These are phyloP conservation scores for Salvia rosmarinus DNA, from an alignment of 257 asterid species.

Conservation along the genomic window DNA sequence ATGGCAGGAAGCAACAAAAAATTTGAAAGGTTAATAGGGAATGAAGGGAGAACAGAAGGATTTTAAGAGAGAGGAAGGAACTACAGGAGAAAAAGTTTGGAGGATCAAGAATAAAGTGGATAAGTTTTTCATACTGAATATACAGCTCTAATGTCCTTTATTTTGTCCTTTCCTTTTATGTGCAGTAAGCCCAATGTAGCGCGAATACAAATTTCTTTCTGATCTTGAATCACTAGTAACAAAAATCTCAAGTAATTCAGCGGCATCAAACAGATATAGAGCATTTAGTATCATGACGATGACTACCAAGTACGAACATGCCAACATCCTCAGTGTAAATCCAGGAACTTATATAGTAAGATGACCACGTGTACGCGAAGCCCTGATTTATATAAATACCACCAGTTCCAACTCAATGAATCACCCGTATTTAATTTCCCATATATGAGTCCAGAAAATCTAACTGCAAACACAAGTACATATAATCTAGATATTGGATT, in stretches of 20 bases:
- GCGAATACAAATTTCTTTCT: not conserved
- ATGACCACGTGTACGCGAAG: not conserved
- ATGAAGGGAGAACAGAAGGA: not conserved
- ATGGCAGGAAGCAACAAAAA: not conserved
- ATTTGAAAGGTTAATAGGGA: not conserved
- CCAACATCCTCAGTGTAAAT: constrained; percentile 1
- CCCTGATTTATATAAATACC: not conserved
- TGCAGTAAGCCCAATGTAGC: not conserved
- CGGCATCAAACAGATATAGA: constrained; percentile 3
- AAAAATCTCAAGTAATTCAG: not conserved
- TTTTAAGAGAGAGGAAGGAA: not conserved
- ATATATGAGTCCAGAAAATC: not conserved
- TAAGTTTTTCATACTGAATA: not conserved
- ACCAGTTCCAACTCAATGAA: constrained; percentile 15
- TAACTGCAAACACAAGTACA: constrained; percentile 13
- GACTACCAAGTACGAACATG: not conserved
- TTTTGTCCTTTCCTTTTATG: not conserved
- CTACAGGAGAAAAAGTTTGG: constrained; percentile 5
- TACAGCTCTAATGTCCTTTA: not conserved
- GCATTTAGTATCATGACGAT: not conserved
- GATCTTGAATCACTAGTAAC: not conserved
- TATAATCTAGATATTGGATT: not conserved
- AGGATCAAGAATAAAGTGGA: not conserved
- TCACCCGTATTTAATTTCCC: not conserved
- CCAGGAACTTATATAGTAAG: constrained; percentile 6